A percentile compares a stretch with the other conserved stretches of the same genome.
phyloP scores from a whole-genome alignment of 805 yeast species.

The Myxozyma nipponensis region DNA sequence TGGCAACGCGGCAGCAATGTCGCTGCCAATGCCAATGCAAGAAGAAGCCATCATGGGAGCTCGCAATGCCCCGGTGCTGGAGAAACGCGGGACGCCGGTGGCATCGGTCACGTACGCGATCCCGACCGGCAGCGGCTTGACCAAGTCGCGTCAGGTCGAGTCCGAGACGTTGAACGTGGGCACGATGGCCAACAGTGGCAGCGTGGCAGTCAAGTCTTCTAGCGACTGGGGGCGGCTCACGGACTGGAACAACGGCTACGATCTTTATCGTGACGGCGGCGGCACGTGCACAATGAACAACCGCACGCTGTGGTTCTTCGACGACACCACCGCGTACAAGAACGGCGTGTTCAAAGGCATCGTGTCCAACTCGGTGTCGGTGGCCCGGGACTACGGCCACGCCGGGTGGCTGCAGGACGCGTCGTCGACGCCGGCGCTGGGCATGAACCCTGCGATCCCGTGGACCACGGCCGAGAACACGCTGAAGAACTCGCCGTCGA shows the following conservation, averaged over 20 bases:
- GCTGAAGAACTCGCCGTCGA: neutral
- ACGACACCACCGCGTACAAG: slow-evolving; percentile 6
- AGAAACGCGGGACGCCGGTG: neutral
- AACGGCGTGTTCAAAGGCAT: slow-evolving; percentile 3
- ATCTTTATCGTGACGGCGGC: slow-evolving; percentile 16
- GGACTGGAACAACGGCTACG: slow-evolving; percentile 4
- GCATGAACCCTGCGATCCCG: slow-evolving; percentile 4
- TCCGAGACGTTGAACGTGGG: neutral
- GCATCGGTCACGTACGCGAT: neutral
- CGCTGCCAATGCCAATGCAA: no score
- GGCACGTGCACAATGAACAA: slow-evolving; percentile 14
- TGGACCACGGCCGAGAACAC: slow-evolving; percentile 2
- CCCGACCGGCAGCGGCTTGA: neutral
- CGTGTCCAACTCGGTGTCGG: slow-evolving; percentile 9
- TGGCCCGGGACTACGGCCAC: slow-evolving; percentile 5
- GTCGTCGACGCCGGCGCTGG: neutral
- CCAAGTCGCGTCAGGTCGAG: neutral
- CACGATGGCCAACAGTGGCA: neutral
- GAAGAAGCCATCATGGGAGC: no score
- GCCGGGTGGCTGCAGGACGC: slow-evolving; percentile 11
- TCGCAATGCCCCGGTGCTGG: neutral
- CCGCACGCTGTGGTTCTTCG: slow-evolving; percentile 18
- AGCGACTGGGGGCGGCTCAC: slow-evolving; percentile 8
- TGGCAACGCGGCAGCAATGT: no score
- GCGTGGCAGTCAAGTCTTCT: neutral